Evolutionary conservation across 768 basidiomycete genomes (phyloP).

Genomic region (Tricholomella constricta): DNA sequence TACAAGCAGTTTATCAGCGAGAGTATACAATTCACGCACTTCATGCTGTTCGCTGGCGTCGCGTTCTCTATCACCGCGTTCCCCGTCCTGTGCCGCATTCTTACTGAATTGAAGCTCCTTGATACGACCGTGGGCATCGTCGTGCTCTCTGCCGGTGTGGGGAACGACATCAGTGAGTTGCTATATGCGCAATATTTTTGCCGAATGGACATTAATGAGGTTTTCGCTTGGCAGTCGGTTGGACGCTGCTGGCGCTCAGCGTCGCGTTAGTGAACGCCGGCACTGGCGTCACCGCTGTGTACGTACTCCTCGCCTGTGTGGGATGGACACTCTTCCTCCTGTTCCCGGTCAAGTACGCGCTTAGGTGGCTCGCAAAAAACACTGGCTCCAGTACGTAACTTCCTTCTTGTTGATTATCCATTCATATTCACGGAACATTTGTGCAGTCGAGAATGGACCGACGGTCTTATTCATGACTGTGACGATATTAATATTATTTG

Average conservation of each 20-base stretch:
- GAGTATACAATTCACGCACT: constrained; percentile 76
- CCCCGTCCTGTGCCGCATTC: constrained; percentile 83
- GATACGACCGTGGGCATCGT: constrained; percentile 92
- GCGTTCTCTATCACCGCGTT: constrained; percentile 90
- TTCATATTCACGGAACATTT: constrained; percentile 1
- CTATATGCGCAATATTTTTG: constrained; percentile 10
- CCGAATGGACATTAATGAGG: not conserved
- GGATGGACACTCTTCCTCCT: constrained; percentile 82
- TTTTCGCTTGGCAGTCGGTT: constrained; percentile 51
- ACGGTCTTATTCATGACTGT: constrained; percentile 89
- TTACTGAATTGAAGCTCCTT: constrained; percentile 88
- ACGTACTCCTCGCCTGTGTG: constrained; percentile 76
- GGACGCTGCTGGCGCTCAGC: constrained; percentile 86
- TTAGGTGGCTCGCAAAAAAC: constrained; percentile 72
- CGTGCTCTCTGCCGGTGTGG: constrained; percentile 91
- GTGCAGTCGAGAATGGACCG: constrained; percentile 69
- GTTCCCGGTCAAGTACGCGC: constrained; percentile 58
- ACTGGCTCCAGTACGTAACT: constrained; percentile 71
- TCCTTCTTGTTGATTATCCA: not conserved
- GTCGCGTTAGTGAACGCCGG: constrained; percentile 92
- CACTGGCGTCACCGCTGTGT: constrained; percentile 81
- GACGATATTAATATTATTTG: constrained; percentile 79
- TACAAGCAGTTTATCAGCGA: constrained; percentile 75
- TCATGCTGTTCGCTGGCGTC: constrained; percentile 93
- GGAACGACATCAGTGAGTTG: constrained; percentile 67